These are phyloP conservation scores for Stereocaulon alpinum DNA, from an alignment of 495 filamentous ascomycete genomes.

Conservation along the genomic window DNA sequence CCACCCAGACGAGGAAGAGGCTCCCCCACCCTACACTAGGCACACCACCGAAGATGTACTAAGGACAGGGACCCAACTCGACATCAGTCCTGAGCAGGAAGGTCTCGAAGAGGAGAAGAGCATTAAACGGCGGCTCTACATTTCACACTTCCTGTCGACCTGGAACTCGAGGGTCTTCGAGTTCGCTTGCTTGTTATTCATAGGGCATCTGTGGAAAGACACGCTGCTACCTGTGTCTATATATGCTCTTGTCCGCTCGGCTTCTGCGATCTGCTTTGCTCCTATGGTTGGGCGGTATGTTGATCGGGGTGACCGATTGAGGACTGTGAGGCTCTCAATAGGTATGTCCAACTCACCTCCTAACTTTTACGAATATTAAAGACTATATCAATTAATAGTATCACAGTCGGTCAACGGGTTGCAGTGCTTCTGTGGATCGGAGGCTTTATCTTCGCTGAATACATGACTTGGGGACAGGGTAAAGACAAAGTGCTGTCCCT, in stretches of 20 bases:
- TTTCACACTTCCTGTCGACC: slow-evolving; percentile 49
- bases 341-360: slow-evolving; percentile 11
- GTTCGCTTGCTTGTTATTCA: slow-evolving; percentile 43
- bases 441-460: slow-evolving; percentile 30
- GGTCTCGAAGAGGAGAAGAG: neutral
- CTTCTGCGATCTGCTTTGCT: slow-evolving; percentile 30
- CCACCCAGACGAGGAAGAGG: neutral
- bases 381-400: neutral
- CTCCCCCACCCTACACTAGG: neutral
- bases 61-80: neutral
- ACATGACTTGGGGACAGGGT: slow-evolving; percentile 21
- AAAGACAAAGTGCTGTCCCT: too few species aligned
- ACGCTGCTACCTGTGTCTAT: slow-evolving; percentile 36
- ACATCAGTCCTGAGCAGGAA: neutral
- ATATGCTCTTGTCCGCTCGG: slow-evolving; percentile 24
- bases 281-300: slow-evolving; percentile 37
- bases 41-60: neutral
- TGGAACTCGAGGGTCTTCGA: slow-evolving; percentile 55
- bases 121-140: slow-evolving; percentile 29
- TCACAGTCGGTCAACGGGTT: slow-evolving; percentile 12
- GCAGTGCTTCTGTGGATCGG: slow-evolving; percentile 30
- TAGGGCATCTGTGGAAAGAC: slow-evolving; percentile 40
- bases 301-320: slow-evolving; percentile 24
- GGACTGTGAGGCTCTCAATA: slow-evolving; percentile 16
- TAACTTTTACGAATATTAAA: neutral